A percentile compares a stretch with the other conserved stretches of the same genome.
Evolutionary conservation across 768 basidiomycete species (phyloP).

Genomic region (Omphalotus guepiniiformis): DNA sequence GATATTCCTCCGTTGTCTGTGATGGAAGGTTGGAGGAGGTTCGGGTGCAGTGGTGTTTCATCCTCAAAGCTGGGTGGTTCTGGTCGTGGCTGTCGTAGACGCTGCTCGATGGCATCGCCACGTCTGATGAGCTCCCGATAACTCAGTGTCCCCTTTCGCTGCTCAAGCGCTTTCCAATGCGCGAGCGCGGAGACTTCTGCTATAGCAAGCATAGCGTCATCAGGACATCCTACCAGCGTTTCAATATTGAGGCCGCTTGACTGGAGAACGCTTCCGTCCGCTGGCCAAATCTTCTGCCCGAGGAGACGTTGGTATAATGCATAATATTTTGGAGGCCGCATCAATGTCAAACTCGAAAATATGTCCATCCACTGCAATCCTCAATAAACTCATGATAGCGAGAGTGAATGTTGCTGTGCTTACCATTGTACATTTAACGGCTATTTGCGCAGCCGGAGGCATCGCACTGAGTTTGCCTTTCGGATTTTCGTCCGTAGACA

Average conservation of each 20-base stretch:
- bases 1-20: conserved; percentile 21
- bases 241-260: conserved; percentile 58
- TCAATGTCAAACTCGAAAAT: conserved; percentile 59
- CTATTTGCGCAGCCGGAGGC: conserved; percentile 48
- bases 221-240: conserved; percentile 69
- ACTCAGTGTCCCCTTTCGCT: conserved; percentile 63
- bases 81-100: conserved; percentile 44
- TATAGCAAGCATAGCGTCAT: conserved; percentile 71
- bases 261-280: conserved; percentile 31
- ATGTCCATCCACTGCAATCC: conserved; percentile 69
- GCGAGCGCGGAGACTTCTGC: conserved; percentile 71
- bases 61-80: conserved; percentile 29
- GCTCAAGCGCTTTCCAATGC: conserved; percentile 68
- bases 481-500: conserved; percentile 62
- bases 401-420: conserved; percentile 26
- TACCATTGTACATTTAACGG: conserved; percentile 72
- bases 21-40: conserved; percentile 27
- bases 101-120: conserved; percentile 68
- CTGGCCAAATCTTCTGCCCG: conserved; percentile 44
- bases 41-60: conserved; percentile 36
- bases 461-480: conserved; percentile 53
- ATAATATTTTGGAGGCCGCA: conserved; percentile 62
- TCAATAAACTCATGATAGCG: conserved; percentile 3
- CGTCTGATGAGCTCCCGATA: conserved; percentile 69
- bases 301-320: conserved; percentile 65